phyloP scores from a whole-genome alignment of 176 grass and related monocot genomes.

The Ananas comosus region DNA sequence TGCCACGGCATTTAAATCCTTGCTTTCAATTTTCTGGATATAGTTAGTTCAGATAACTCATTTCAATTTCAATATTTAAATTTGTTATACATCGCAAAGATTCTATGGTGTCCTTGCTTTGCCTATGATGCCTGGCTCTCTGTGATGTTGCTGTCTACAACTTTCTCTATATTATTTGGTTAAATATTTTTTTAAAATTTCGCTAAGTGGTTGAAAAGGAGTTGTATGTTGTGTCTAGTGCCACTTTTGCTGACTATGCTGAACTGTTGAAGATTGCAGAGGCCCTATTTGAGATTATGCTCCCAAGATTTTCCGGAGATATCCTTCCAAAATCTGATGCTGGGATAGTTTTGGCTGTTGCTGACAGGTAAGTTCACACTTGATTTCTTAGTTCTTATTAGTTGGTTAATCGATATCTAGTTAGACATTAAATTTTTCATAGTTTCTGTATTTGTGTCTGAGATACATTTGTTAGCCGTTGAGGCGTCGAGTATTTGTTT shows the following conservation, averaged over 20 bases:
- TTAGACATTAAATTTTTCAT: neutral
- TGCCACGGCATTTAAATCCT: no score
- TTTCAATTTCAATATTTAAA: neutral
- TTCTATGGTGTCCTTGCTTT: no score
- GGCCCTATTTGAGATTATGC: conserved; percentile 80
- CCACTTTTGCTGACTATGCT: conserved; percentile 23
- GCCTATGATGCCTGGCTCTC: no score
- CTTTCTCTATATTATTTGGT: neutral
- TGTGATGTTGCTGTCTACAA: no score
- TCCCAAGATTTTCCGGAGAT: conserved; percentile 86
- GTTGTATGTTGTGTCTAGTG: neutral
- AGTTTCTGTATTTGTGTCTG: no score
- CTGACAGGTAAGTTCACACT: conserved; percentile 50
- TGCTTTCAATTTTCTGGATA: neutral
- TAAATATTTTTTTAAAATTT: neutral
- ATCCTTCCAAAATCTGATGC: conserved; percentile 79
- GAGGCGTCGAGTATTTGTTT: neutral
- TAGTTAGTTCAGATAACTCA: neutral
- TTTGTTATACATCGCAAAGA: no score
- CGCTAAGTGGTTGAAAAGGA: neutral
- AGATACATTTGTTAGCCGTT: neutral
- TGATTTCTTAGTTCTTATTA: neutral
- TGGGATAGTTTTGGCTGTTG: conserved; percentile 75
- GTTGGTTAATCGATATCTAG: neutral
- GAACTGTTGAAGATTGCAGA: conserved; percentile 69